Evolutionary conservation across 1,284 basidiomycete species (phyloP), one percentile per base, ranked within the genome.

Genomic region (Spongispora temasekensis): DNA sequence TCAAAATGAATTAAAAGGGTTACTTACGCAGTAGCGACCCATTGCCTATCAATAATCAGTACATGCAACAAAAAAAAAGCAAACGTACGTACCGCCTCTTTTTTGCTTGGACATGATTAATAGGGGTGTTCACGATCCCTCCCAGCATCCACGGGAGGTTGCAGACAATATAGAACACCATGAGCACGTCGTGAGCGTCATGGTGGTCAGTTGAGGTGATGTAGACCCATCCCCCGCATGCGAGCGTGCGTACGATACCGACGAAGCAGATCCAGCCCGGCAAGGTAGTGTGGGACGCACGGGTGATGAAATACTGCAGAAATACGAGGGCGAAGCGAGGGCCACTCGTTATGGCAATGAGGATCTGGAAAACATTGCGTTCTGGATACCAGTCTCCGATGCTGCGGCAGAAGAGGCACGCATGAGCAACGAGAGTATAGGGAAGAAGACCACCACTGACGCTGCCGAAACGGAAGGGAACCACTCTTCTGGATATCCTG

Each of bases 311-410:
- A 74, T 90, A 94, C 67, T 92, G 89, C 23, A 94, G 76, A 25
- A 84, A 79, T 31, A 96, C 85, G 28, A 96, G 81, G 9, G 84
- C 80, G 69, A 98, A 89, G 4, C 95, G 88, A 0, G 94, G 95
- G 8, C 93, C 90, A 53, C 92, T 87, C 46, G 89, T 91, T 35
- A 96, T 74, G 15, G 95, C 95, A 66, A 97, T 96, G 53, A 96
- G 79, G 53, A 97, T 87, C 67, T 98, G 95, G 71, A 98, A 97
- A 51, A 94, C 74, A 64, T 90, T 94, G 61, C 94, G 82, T 66
- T 97, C 91, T 23, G 93, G 93, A 64, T 91, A 94, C 89, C 93
- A 95, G 77, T 97, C 95, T 2, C 95, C 95, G 63, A 95, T 92
- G 2, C 91, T 94, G 61, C 8, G n/a, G n/a, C n/a, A n/a, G n/a